Conservation (phyloP, 2,329 filamentous ascomycete species). For the Fusarium sp. region DNA sequence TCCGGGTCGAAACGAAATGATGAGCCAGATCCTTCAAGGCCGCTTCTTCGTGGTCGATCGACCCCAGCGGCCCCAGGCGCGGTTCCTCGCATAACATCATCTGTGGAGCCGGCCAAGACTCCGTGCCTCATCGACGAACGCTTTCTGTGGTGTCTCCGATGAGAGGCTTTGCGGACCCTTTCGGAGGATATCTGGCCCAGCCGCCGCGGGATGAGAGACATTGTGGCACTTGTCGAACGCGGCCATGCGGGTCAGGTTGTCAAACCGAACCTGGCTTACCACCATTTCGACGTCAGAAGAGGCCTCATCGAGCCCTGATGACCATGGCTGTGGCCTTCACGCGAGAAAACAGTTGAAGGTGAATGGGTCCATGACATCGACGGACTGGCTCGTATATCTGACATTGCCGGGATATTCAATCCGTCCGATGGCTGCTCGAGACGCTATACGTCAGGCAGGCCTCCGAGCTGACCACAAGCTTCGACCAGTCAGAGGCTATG, state of each 20-base stretch:
- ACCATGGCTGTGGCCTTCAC: background rate
- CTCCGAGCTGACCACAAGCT: conserved; percentile 18
- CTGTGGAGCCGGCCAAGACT: conserved; percentile 30
- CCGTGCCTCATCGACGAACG: conserved; percentile 12
- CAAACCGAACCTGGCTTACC: conserved; percentile 9
- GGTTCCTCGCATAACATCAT: conserved; percentile 35
- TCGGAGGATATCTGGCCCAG: conserved; percentile 9
- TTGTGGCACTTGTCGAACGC: conserved; percentile 3
- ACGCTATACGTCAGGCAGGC: conserved; percentile 33
- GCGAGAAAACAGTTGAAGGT: background rate
- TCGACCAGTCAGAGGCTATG: conserved; percentile 38
- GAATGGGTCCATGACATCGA: background rate
- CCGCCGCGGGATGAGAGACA: conserved; percentile 10
- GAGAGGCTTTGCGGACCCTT: background rate
- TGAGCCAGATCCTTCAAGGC: conserved; percentile 10
- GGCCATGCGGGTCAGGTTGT: conserved; percentile 5
- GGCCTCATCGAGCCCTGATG: background rate
- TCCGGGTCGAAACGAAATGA: conserved; percentile 37
- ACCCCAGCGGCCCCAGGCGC: background rate
- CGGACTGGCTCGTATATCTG: conserved; percentile 14
- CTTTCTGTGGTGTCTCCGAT: conserved; percentile 18
- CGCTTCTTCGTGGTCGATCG: conserved; percentile 2
- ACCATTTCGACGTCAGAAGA: conserved; percentile 19
- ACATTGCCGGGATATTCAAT: conserved; percentile 14
- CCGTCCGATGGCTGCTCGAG: conserved; percentile 6